Evolutionary conservation across 257 asterid genomes (phyloP), one percentile per base, ranked within the genome.

Genomic region (Eucommia ulmoides): DNA sequence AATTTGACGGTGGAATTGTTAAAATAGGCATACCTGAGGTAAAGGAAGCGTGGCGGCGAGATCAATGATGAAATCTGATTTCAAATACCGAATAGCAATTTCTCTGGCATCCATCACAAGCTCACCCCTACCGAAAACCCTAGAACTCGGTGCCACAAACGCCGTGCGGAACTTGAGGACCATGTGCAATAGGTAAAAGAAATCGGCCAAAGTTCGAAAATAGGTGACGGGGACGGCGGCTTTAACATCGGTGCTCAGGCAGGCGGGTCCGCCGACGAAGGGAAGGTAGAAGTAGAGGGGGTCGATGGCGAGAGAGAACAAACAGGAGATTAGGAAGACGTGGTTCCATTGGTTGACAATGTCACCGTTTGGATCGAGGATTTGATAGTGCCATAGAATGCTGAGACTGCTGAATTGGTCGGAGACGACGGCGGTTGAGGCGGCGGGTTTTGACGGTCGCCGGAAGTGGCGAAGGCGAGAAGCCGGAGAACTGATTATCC

Each of bases 81-180:
- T 86, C 22, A 91, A 88, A 46, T 91, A 91, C 41, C 77, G 66
- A 56, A 49, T 61, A 2, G 82, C 71, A n/a, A 91, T 89, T 52
- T 78, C 76, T 0, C 17, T 59, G 19, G 89, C 73, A 41, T 86
- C 95, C 92, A 68, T 80, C 1, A 91, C 96, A 45, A 91, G 94
- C 68, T 86, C 98, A 12, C 98, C 98, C 26, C 93, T 77, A 11
- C 98, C 98, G 22, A 89, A 89, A 18, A 85, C 94, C 49, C 93
- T 68, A 5, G 98, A 91, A 51, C 78, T 79, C 0, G 94, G 96
- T 8, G 94, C 92, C 1, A 91, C 88, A 50, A 76, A 85, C 24
- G 96, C 98, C 68, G 82, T 82, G 7, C 98, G 79, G 47, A 91
- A 91, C 82, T 91, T 85, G 73, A 91, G 71, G 15, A 70, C 1